Evolutionary conservation across 2,329 filamentous ascomycete species (phyloP), one percentile per base, ranked within the genome.

Genomic region (Dactylonectria macrodidyma): DNA sequence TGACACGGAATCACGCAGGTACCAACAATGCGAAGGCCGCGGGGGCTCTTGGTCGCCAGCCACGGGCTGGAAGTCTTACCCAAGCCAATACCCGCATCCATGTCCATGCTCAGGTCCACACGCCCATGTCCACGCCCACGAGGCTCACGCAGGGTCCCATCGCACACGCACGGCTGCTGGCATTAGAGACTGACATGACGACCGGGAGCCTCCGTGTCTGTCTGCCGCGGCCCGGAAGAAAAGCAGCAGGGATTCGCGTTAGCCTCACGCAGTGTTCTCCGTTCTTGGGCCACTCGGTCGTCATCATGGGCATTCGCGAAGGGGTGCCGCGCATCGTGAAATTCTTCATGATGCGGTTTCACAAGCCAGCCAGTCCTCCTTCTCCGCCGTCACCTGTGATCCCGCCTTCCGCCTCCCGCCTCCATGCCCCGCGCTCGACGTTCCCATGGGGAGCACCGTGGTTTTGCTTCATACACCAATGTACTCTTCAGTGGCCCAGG

Each of bases 1-100:
- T 70, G 70, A 65, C 68, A 75, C 71, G 61, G 61, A 74, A 72
- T 60, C 65, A 76, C 74, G 74, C 74, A 76, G 74, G 74, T 76
- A 76, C 74, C 69, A 61, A 59, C 56, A 34, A 52, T 36, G 54
- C 54, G 59, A 66, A 54, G 62, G 57, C 62, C 64, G 59, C 64
- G 54, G 64, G 64, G 64, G 48, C 30, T 54, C 58, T 61, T 51
- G 33, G 38, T 47, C 47, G 14, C 48, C 64, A 38, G 59, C 59
- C 54, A 66, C 59, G 48, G 34, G 64, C 50, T 62, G 36, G 54
- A 58, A 51, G 52, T 66, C 59, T 62, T 54, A 66, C 59, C 52
- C 64, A 58, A 59, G 58, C 64, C 50, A 36, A 26, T 50, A 33
- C 30, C 11, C 30, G 51, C 51, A 62, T 62, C 54, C 38, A 62